Evolutionary conservation across 225 moss, liverwort and hornwort genomes (phyloP), one percentile per base, ranked within the genome.

Genomic region (Physcomitrellopsis africana): DNA sequence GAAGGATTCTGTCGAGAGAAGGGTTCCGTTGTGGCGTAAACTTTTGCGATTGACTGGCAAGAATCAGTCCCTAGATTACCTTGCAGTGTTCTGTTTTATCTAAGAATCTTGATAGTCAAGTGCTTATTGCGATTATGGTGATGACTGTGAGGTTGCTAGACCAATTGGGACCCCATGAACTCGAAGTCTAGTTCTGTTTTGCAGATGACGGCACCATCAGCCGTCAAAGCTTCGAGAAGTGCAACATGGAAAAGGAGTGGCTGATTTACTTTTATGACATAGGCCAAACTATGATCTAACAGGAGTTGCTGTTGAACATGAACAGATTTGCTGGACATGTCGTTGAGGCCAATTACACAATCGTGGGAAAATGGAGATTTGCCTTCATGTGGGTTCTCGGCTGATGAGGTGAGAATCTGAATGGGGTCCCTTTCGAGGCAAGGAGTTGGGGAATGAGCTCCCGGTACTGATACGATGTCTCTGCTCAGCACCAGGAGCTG

Each of bases 271-370:
- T 49, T 11, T 2, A 49, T 49, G 11, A 15, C 32, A 49, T 15
- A 11, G 16, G 9, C 11, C 73, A 67, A 27, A 42, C 24, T 61
- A n/a, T 68, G 45, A 72, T 57, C 57, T 72, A 58, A 78, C 16
- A 24, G 16, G 63, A 67, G 37, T 11, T 23, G 41, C 37, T 23
- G 54, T 65, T 63, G 41, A 71, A 75, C 20, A 44, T 47, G 44
- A 70, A 76, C 92, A 96, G 96, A 96, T 81, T 73, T 96, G 54
- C 69, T 96, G 82, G 96, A 94, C 73, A 96, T 96, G 96, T 91
- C 94, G 27, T 82, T 96, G 72, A 81, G 84, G 74, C 85, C 96
- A 60, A 94, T 96, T 55, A 88, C 84, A 22, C 89, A 92, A 57
- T 86, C 94, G 55, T 96, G 96, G 96, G 94, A 86, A 65, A 91